These are phyloP conservation scores for Papiliotrema terrestris DNA, from an alignment of 1,284 basidiomycete genomes.

Conservation along the genomic window DNA sequence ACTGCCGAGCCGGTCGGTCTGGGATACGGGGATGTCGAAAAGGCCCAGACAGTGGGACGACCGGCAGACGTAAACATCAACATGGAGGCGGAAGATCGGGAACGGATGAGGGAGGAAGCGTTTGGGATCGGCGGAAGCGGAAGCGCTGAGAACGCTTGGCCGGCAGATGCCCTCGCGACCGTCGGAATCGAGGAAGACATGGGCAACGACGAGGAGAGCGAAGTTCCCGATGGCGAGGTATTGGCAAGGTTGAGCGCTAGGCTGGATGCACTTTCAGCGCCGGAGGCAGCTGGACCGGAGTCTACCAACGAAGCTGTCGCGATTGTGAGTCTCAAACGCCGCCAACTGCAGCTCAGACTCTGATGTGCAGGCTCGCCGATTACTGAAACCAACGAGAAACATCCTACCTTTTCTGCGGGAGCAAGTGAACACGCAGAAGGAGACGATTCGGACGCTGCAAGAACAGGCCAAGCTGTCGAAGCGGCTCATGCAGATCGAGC, in stretches of 20 bases:
- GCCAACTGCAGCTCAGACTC: neutral
- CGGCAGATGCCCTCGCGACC: neutral
- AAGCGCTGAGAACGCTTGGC: neutral
- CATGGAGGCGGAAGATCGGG: neutral
- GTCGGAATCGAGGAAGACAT: neutral
- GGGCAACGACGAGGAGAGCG: slow-evolving; percentile 4
- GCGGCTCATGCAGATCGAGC: slow-evolving; percentile 27
- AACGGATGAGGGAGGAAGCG: neutral
- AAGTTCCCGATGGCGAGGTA: slow-evolving; percentile 13
- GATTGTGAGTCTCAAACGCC: neutral
- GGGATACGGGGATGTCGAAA: slow-evolving; percentile 1
- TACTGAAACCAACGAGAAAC: slow-evolving; percentile 22
- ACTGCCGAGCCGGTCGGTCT: neutral
- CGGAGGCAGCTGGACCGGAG: slow-evolving; percentile 2
- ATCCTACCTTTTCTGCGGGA: slow-evolving; percentile 32
- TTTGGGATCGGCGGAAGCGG: neutral
- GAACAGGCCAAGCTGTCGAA: slow-evolving; percentile 33
- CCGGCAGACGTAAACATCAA: too few species aligned
- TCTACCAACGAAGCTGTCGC: slow-evolving; percentile 12
- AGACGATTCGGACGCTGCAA: slow-evolving; percentile 40
- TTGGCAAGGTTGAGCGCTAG: neutral
- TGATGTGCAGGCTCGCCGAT: slow-evolving; percentile 26
- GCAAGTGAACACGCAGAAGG: slow-evolving; percentile 35
- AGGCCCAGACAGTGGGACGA: neutral
- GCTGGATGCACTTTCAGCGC: neutral